These are phyloP conservation scores for Coprinopsis strossmayeri DNA, from an alignment of 768 basidiomycete genomes.

Conservation along the genomic window DNA sequence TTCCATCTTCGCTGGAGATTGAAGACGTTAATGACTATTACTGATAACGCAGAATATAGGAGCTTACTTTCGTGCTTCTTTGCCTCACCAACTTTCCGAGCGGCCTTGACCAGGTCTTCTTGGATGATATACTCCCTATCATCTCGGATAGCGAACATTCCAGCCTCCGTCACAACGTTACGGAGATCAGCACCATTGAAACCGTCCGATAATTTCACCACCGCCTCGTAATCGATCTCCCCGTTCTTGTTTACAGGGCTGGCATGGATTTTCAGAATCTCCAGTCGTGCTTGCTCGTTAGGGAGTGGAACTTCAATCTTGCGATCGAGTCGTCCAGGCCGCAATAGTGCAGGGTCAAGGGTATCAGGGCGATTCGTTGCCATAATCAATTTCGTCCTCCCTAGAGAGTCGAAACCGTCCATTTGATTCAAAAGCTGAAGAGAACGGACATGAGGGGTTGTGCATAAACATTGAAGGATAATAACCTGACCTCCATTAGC, in stretches of 20 bases:
- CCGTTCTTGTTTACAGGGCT: constrained; percentile 90
- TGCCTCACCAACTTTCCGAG: constrained; percentile 89
- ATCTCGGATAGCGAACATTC: constrained; percentile 98
- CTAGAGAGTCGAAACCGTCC: constrained; percentile 98
- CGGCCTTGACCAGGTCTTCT: constrained; percentile 95
- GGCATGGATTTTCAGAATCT: constrained; percentile 97
- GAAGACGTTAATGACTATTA: constrained; percentile 10
- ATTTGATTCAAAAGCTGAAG: constrained; percentile 91
- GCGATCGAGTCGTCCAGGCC: constrained; percentile 92
- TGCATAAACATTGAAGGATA: not conserved
- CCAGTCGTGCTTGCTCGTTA: constrained; percentile 92
- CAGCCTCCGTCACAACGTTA: constrained; percentile 92
- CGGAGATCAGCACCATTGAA: constrained; percentile 97
- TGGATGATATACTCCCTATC: constrained; percentile 89
- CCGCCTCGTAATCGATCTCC: constrained; percentile 96
- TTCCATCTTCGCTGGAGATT: constrained; percentile 44
- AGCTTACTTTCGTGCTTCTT: constrained; percentile 95
- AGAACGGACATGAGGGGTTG: constrained; percentile 1
- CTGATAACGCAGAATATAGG: not conserved
- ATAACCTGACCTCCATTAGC: constrained; percentile 74
- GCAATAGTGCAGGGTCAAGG: constrained; percentile 91
- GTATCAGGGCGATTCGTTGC: constrained; percentile 99
- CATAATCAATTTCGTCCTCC: constrained; percentile 96
- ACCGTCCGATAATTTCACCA: constrained; percentile 91
- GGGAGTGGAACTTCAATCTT: constrained; percentile 98